These are phyloP conservation scores for Extremus antarcticus DNA, from an alignment of 495 filamentous ascomycete species.

Conservation along the genomic window DNA sequence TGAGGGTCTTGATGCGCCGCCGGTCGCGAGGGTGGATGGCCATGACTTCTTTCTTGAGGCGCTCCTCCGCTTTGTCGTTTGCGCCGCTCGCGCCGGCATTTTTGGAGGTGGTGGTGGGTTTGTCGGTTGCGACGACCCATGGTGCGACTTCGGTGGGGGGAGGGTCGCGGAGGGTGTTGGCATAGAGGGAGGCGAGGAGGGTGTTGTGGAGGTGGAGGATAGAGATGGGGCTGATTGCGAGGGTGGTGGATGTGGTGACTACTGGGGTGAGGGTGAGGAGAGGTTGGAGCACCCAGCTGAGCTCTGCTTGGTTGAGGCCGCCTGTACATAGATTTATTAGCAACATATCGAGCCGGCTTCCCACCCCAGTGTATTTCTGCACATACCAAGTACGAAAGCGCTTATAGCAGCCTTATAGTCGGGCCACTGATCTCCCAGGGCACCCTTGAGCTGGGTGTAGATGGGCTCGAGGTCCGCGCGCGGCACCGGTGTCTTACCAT, in stretches of 20 bases:
- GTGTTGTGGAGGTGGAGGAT: constrained; percentile 85
- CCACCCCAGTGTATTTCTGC: constrained; percentile 5
- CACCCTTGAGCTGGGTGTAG: constrained; percentile 73
- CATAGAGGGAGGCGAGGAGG: constrained; percentile 72
- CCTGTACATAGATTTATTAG: constrained; percentile 39
- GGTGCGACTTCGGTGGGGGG: constrained; percentile 74
- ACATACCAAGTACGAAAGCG: constrained; percentile 65
- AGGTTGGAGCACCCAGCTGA: constrained; percentile 62
- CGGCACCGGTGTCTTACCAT: constrained; percentile 33
- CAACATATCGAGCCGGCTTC: constrained; percentile 1
- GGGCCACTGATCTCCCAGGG: constrained; percentile 75
- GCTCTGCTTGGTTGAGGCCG: constrained; percentile 74
- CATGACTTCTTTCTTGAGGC: constrained; percentile 91
- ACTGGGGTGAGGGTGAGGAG: constrained; percentile 42
- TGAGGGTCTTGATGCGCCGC: constrained; percentile 40
- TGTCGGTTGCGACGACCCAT: constrained; percentile 95
- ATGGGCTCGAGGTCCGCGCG: constrained; percentile 85
- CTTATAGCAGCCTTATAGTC: constrained; percentile 76
- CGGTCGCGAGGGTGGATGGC: constrained; percentile 75
- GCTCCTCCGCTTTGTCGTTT: constrained; percentile 82
- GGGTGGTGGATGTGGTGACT: constrained; percentile 3
- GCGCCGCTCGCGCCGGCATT: constrained; percentile 42
- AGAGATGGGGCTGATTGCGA: constrained; percentile 40
- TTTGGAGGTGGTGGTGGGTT: constrained; percentile 69
- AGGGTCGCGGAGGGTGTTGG: constrained; percentile 76